A percentile compares a stretch with the other conserved stretches of the same genome.
phyloP scores from a whole-genome alignment of 1,284 basidiomycete genomes.

The Cutaneotrichosporon sp. region DNA sequence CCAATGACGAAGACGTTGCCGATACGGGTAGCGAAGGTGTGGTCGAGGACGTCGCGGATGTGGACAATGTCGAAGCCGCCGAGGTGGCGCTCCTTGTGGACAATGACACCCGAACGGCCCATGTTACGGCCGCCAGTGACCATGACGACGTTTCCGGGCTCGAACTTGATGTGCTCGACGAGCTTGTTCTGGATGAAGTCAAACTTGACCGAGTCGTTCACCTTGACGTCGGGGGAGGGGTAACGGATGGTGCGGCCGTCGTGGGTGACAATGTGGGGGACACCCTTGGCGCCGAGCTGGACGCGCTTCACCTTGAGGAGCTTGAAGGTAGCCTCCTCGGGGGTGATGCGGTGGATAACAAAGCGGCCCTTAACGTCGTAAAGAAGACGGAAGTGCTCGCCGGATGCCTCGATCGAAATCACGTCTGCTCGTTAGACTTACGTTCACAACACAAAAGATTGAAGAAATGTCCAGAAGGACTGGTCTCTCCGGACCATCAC shows the following conservation, averaged over 20 bases:
- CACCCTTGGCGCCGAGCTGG: constrained; percentile 86
- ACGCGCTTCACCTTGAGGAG: constrained; percentile 93
- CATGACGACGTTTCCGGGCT: constrained; percentile 96
- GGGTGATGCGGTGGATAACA: constrained; percentile 98
- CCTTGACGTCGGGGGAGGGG: constrained; percentile 91
- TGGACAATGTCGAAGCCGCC: constrained; percentile 98
- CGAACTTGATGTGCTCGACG: constrained; percentile 89
- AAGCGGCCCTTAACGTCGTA: constrained; percentile 99
- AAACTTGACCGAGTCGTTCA: constrained; percentile 98
- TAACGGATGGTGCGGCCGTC: constrained; percentile 99
- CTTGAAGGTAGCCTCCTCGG: constrained; percentile 97
- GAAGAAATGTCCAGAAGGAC: constrained; percentile 5
- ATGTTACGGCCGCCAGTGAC: constrained; percentile 99
- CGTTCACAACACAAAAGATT: not conserved
- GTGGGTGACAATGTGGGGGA: constrained; percentile 96
- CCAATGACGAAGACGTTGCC: constrained; percentile 98
- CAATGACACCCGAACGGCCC: constrained; percentile 94
- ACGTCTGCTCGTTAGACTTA: constrained; percentile 62
- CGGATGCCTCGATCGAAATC: constrained; percentile 94
- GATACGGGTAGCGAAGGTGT: constrained; percentile 91
- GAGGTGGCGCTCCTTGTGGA: constrained; percentile 92
- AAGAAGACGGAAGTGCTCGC: constrained; percentile 98
- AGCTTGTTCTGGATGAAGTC: constrained; percentile 95
- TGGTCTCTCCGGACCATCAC: constrained; percentile 33
- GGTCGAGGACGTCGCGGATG: constrained; percentile 91